Evolutionary conservation across 1,284 basidiomycete species (phyloP).

Genomic region (Phellopilus nigrolimitatus): DNA sequence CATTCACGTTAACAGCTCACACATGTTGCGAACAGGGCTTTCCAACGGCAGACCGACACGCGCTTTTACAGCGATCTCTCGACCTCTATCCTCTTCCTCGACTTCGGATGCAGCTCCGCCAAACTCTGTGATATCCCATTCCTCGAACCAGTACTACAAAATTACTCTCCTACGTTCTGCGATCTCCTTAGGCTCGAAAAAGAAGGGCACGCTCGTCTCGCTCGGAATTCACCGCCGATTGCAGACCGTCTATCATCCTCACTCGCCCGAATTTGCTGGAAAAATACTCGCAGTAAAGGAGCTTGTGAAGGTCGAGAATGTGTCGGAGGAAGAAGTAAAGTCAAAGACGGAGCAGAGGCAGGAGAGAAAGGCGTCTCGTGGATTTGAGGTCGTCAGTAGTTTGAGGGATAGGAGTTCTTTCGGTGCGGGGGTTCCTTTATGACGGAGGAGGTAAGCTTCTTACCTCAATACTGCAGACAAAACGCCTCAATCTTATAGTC

Average conservation of each 20-base stretch:
- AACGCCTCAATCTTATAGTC: too few relatives aligned
- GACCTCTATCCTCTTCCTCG: neutral
- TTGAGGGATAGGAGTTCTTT: slow-evolving; percentile 4
- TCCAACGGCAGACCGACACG: too few relatives aligned
- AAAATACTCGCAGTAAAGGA: slow-evolving; percentile 84
- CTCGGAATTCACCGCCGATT: slow-evolving; percentile 76
- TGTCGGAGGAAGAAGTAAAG: slow-evolving; percentile 56
- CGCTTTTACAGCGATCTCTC: too few relatives aligned
- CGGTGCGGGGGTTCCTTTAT: neutral
- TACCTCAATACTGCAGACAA: too few relatives aligned
- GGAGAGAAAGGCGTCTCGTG: slow-evolving; percentile 58
- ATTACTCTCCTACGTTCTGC: slow-evolving; percentile 81
- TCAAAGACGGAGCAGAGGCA: slow-evolving; percentile 59
- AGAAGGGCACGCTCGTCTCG: slow-evolving; percentile 68
- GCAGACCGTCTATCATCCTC: slow-evolving; percentile 77
- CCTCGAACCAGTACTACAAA: slow-evolving; percentile 70
- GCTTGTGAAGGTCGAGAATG: slow-evolving; percentile 82
- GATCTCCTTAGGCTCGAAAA: slow-evolving; percentile 70
- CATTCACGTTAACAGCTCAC: too few relatives aligned
- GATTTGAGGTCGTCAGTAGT: slow-evolving; percentile 51
- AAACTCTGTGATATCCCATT: too few relatives aligned
- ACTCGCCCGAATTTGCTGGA: slow-evolving; percentile 70
- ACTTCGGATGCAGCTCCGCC: neutral
- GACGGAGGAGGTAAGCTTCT: neutral
- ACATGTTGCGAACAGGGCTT: too few relatives aligned